Evolutionary conservation across 305 asterid genomes (phyloP), one percentile per base, ranked within the genome.

Genomic region (Plantago coronopus): DNA sequence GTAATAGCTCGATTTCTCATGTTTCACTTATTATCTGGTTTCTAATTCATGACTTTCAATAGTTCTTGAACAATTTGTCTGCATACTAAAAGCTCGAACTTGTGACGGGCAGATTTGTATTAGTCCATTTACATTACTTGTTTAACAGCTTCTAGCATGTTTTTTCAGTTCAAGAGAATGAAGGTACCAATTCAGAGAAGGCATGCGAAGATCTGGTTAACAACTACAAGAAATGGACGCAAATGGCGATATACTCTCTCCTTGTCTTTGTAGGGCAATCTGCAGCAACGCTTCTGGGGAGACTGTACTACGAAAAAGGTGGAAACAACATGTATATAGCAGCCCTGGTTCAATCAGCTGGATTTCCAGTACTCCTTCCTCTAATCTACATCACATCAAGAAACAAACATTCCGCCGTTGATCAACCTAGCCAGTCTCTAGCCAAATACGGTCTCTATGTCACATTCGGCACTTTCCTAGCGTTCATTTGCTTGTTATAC

Each of bases 301-400:
- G 83, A 66, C 47, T 81, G 5, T 81, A 81, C 71, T 83, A 63
- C 22, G 70, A 65, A 12, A 71, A 81, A 47, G 87, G 87, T 1
- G 85, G 87, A 17, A 72, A 74, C 21, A 70, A 73, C 75, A 83
- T 72, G 66, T 79, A 78, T 72, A 48, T 78, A 22, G 79, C 74
- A 18, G 66, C 82, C 11, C 65, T 81, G 2, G 69, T 69, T 17
- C 85, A 83, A 68, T 54, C 62, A 10, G 74, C 65, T 2, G 85
- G 83, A 17, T 81, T 81, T 22, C 90, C 87, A 5, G 11, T 72
- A 7, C 68, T 80, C 17, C 23, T 78, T 22, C 90, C 87, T 1
- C 19, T 80, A 42, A 61, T 78, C 22, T 63, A 29, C 18, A 27
- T 65, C 12, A 49, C 59, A 54, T 17, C 72, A n/a, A 54, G 55